phyloP scores from a whole-genome alignment of 192 early-diverging fungal genomes.

The Backusella sp. region DNA sequence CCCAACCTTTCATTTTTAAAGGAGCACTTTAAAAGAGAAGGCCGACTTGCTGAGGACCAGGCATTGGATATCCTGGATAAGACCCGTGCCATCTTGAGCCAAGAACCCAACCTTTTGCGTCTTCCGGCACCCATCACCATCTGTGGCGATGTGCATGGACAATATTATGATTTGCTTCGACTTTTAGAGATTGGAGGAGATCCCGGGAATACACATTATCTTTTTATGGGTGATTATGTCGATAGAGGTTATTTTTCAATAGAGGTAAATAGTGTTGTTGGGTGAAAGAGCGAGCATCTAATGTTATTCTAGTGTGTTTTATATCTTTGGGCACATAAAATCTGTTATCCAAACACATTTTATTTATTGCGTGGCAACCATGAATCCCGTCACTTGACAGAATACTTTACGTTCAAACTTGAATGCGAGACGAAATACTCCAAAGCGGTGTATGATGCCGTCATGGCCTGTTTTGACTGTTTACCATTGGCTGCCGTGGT shows the following conservation, averaged over 20 bases:
- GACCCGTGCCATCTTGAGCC: conserved; percentile 69
- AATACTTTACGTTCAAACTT: conserved; percentile 96
- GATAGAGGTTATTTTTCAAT: conserved; percentile 97
- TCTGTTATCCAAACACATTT: conserved; percentile 80
- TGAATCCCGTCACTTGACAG: conserved; percentile 96
- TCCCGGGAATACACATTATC: conserved; percentile 77
- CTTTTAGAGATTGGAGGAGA: conserved; percentile 91
- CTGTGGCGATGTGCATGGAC: conserved; percentile 92
- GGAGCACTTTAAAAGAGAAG: conserved; percentile 87
- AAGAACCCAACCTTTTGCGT: conserved; percentile 81
- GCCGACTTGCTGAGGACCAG: conserved; percentile 87
- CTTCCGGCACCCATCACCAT: conserved; percentile 89
- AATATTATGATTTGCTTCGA: conserved; percentile 97
- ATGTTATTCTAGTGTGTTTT: conserved; percentile 67
- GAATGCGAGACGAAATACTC: conserved; percentile 87
- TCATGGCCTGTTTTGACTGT: conserved; percentile 89
- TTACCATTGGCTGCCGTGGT: conserved; percentile 91
- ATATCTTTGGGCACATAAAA: conserved; percentile 85
- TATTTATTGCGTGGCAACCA: conserved; percentile 94
- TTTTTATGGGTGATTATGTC: conserved; percentile 98
- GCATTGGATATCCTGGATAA: conserved; percentile 80
- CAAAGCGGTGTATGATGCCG: conserved; percentile 77
- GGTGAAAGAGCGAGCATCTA: neutral
- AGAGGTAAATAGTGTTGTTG: conserved; percentile 53
- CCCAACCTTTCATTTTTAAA: conserved; percentile 81